A percentile compares a stretch with the other conserved stretches of the same genome.
Conservation (phyloP, 768 basidiomycete genomes). For the Mycena filopes region DNA sequence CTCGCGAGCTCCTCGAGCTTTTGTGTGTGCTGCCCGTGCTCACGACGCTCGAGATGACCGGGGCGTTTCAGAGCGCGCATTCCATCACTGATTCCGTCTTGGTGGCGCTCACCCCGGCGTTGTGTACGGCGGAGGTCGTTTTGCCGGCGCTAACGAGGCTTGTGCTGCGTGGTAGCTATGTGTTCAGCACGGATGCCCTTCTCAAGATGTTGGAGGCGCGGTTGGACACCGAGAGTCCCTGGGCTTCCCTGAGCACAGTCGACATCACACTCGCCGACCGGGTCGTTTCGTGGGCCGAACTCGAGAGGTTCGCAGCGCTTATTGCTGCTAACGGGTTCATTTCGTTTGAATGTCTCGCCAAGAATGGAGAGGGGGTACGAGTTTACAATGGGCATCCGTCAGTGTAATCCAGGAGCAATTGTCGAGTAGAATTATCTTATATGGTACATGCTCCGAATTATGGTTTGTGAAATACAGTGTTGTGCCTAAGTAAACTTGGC, state of each 20-base stretch:
- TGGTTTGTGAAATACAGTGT: no score
- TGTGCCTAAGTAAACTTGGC: no score
- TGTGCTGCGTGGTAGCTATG: neutral
- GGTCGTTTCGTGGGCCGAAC: neutral
- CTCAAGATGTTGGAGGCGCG: neutral
- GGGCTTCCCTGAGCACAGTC: neutral
- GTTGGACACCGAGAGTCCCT: neutral
- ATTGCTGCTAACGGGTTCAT: neutral
- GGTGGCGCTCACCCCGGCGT: neutral
- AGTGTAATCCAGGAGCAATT: no score
- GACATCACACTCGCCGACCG: neutral
- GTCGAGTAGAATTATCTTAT: no score
- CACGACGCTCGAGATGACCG: neutral
- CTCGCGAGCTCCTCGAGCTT: neutral
- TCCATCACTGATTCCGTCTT: neutral
- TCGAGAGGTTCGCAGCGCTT: neutral
- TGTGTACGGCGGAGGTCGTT: neutral
- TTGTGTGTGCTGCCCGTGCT: neutral
- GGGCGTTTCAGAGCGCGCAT: neutral
- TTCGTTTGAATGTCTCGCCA: neutral
- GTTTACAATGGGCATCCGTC: slow-evolving; percentile 1
- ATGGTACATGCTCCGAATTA: no score
- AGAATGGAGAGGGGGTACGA: neutral
- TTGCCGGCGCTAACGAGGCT: neutral
- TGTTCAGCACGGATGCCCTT: neutral